Evolutionary conservation across 2,329 filamentous ascomycete species (phyloP).

Genomic region (Cyphellophora europaea): DNA sequence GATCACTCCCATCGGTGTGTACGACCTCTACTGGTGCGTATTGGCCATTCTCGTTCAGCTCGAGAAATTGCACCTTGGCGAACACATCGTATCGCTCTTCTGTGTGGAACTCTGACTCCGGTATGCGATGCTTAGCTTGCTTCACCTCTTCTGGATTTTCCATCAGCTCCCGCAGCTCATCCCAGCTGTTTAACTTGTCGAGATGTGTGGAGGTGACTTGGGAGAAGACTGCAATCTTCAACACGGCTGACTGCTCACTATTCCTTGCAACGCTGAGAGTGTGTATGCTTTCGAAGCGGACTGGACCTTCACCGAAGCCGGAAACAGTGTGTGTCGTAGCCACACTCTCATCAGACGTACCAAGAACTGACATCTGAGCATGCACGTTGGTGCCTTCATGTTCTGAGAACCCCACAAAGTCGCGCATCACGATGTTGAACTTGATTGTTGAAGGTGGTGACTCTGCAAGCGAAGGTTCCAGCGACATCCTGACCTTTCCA

Average conservation of each 20-base stretch:
- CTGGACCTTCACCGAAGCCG: constrained; percentile 84
- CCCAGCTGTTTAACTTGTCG: constrained; percentile 96
- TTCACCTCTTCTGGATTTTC: constrained; percentile 37
- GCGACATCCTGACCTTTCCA: constrained; percentile 78
- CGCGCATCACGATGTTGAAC: constrained; percentile 98
- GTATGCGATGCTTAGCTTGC: constrained; percentile 57
- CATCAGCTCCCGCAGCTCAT: constrained; percentile 81
- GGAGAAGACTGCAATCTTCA: constrained; percentile 86
- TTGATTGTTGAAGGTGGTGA: constrained; percentile 88
- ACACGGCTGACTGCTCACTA: constrained; percentile 61
- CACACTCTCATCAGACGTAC: constrained; percentile 78
- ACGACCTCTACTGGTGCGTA: constrained; percentile 90
- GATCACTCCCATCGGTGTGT: constrained; percentile 72
- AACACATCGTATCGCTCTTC: constrained; percentile 94
- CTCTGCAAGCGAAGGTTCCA: constrained; percentile 88
- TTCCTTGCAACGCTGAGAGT: constrained; percentile 89
- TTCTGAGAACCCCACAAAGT: constrained; percentile 88
- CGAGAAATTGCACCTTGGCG: constrained; percentile 75
- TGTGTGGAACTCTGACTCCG: constrained; percentile 84
- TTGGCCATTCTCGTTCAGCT: constrained; percentile 82
- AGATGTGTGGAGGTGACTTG: constrained; percentile 88
- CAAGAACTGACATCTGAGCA: constrained; percentile 91
- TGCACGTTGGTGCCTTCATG: constrained; percentile 93
- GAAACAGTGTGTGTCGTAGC: constrained; percentile 91
- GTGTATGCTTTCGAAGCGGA: constrained; percentile 95